Evolutionary conservation across 768 basidiomycete genomes (phyloP).

Genomic region (Termitomyces sp.): DNA sequence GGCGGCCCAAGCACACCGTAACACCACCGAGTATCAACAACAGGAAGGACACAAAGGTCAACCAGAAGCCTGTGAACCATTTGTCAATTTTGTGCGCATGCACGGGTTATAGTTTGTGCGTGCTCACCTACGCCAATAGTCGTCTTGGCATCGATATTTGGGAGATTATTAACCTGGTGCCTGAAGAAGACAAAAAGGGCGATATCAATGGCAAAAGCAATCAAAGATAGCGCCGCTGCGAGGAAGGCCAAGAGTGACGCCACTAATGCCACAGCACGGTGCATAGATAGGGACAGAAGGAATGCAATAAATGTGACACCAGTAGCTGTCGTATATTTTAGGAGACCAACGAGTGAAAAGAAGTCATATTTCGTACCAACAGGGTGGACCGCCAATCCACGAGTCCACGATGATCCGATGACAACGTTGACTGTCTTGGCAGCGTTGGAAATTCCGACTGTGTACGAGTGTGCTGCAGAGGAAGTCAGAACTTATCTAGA

Average conservation of each 20-base stretch:
- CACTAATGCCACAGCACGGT: constrained; percentile 50
- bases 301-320: constrained; percentile 62
- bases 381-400: constrained; percentile 70
- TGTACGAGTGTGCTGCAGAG: constrained; percentile 50
- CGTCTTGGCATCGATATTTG: constrained; percentile 38
- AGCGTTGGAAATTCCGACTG: constrained; percentile 33
- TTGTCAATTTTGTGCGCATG: neutral
- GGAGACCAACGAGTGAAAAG: neutral
- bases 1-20: constrained; percentile 67
- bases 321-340: constrained; percentile 26
- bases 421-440: constrained; percentile 30
- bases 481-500: neutral
- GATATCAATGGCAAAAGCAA: constrained; percentile 75
- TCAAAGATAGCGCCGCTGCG: constrained; percentile 60
- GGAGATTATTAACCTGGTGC: constrained; percentile 49
- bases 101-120: neutral
- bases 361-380: constrained; percentile 45
- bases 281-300: constrained; percentile 54
- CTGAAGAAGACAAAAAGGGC: constrained; percentile 62
- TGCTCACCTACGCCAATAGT: constrained; percentile 58
- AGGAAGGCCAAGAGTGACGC: constrained; percentile 68
- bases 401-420: constrained; percentile 60
- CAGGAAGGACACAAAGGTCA: constrained; percentile 63
- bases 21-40: constrained; percentile 60
- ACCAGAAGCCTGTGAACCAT: constrained; percentile 55